Base-by-base conservation (phyloP, 345 rosid genomes). In the Pistacia vera region DNA sequence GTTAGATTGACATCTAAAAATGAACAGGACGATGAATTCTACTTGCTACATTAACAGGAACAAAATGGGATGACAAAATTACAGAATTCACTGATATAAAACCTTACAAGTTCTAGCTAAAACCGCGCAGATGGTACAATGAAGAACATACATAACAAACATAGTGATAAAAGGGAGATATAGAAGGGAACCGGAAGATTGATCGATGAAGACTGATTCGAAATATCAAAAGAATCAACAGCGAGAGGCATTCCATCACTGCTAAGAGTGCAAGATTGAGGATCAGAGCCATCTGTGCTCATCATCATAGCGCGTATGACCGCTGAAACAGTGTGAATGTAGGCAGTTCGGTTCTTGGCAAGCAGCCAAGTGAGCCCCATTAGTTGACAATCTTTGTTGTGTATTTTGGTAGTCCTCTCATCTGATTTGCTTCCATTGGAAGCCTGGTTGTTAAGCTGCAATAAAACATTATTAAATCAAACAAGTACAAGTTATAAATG, bases 341-440 rank as follows among this genome's bases (percentile, higher is more conserved):
- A 95, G 51, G 98, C 89, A 0, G 91, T 70, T 25, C 91, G 93
- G 64, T 93, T 88, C 83, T 88, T 92, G 48, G 93, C 89, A 6
- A 95, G 92, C 44, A 95, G 98, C 99, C 99, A 95, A 57, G 99
- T 92, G 56, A 95, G 90, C 59, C 97, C 99, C 99, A 95, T 95
- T 60, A 93, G 83, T 64, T 88, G 89, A 84, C 99, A 95, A 76
- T 95, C 97, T 83, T 90, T 93, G 85, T 88, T 83, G 74, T 82
- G 97, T 91, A 95, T 93, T 84, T 83, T 93, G 72, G 89, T 72
- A 62, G 93, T 87, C 86, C 98, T 90, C 44, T 84, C 90, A 63
- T 84, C 86, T 69, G 85, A 51, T 76, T 92, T 90, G 83, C 90
- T 91, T 82, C 90, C 62, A 55, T 80, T 86, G 25, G 67, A 90